Percentiles rank a stretch among this genome's conserved stretches.
Conservation (phyloP, 768 basidiomycete species). For the Harrya chromipes region DNA sequence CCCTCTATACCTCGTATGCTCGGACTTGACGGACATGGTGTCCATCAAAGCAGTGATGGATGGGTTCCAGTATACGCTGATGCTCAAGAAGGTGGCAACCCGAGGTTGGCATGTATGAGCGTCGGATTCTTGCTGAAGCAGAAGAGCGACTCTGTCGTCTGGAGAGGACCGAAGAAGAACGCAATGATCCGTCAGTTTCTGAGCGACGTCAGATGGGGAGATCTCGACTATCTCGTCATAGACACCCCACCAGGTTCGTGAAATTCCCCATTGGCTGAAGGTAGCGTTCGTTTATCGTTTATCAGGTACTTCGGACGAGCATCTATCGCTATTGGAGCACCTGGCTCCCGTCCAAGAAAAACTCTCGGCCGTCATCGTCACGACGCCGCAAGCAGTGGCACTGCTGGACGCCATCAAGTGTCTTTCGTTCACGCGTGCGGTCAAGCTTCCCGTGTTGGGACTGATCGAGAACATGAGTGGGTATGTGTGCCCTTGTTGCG, state of each 20-base stretch:
- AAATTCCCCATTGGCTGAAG: background rate
- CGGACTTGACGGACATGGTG: conserved; percentile 79
- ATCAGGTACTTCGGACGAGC: conserved; percentile 96
- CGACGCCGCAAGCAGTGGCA: conserved; percentile 96
- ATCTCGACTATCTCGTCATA: conserved; percentile 87
- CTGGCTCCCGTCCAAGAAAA: conserved; percentile 78
- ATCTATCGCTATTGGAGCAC: conserved; percentile 92
- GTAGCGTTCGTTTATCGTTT: background rate
- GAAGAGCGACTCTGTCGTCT: conserved; percentile 91
- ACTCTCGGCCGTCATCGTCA: conserved; percentile 86
- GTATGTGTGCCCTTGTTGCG: conserved; percentile 96
- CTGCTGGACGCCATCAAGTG: conserved; percentile 95
- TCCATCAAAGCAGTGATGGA: conserved; percentile 91
- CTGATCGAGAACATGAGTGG: conserved; percentile 99
- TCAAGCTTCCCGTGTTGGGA: conserved; percentile 83
- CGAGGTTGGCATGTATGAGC: conserved; percentile 89
- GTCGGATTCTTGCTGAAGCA: conserved; percentile 93
- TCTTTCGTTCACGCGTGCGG: conserved; percentile 89
- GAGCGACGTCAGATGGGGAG: conserved; percentile 93
- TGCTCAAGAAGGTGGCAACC: conserved; percentile 44
- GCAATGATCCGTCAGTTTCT: conserved; percentile 97
- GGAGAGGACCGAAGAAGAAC: conserved; percentile 98
- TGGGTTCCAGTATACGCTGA: conserved; percentile 99
- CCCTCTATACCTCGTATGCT: conserved; percentile 96
- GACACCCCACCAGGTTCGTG: conserved; percentile 93